Base-by-base conservation (phyloP, 768 basidiomycete species). In the Leccinum variicolor region DNA sequence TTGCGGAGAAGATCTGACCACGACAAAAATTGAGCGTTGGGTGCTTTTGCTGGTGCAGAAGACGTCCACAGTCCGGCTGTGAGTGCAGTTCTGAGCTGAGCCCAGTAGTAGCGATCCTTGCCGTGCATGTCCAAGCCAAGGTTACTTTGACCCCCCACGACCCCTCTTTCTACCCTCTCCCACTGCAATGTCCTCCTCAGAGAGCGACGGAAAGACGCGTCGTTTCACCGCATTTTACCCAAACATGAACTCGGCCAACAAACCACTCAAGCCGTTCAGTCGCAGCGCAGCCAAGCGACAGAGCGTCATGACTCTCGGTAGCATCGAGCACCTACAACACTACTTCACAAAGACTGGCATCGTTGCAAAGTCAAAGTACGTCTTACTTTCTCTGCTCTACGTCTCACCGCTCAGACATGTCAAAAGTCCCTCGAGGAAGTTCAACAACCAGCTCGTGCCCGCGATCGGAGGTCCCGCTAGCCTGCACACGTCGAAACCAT, bases 261-360 rank as follows among this genome's bases (percentile, higher is more conserved):
- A 90, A 68, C 84, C 82, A 0, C 78, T 83, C 72, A 94, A 93
- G 28, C 90, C 92, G 2, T 95, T 94, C 79, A 90, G 89, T 64
- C 79, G 89, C 61, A 92, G 90, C 59, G 95, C 95, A 0, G 92
- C 92, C 4, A 96, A 94, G 74, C 84, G 95, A 45, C 91, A 93
- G 72, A 93, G 90, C 64, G 94, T 98, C 19, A 89, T 95, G 85
- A 85, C 92, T 0, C 75, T 98, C 17, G 94, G 94, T n/a, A 94
- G 92, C 69, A 98, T 98, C 64, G 90, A 96, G 69, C 92, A 97
- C 70, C 81, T 98, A 43, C 95, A 98, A 73, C 88, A 94, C 66
- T 95, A 94, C 69, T 98, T 95, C 66, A 92, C 90, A 8, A 94
- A 94, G 80, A 85, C 90, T 0, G 92, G 92, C 2, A 81, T 94